Conservation (phyloP, 495 filamentous ascomycete genomes). For the Penicillium cosmopolitanum region DNA sequence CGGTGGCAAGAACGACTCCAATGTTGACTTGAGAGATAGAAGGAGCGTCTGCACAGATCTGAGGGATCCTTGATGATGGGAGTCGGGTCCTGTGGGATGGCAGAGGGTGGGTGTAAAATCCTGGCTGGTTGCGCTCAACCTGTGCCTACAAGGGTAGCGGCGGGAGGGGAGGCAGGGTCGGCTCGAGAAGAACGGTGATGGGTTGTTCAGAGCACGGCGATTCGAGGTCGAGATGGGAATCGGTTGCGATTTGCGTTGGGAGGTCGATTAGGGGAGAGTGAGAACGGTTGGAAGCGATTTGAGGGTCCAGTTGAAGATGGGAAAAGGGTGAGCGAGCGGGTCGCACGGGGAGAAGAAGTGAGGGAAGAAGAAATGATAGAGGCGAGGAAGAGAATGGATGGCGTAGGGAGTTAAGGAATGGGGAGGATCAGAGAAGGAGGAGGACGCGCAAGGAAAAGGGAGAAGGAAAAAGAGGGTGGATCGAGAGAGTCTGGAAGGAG, state of each 20-base stretch:
- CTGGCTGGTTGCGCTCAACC: constrained; percentile 24
- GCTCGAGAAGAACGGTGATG: not conserved
- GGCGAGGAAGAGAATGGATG: constrained; percentile 26
- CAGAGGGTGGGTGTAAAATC: constrained; percentile 19
- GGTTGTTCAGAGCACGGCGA: constrained; percentile 11
- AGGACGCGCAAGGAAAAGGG: constrained; percentile 37
- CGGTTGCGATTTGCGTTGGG: constrained; percentile 27
- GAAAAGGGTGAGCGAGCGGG: constrained; percentile 36
- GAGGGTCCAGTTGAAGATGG: constrained; percentile 29
- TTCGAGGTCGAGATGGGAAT: constrained; percentile 21
- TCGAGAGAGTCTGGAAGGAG: constrained; percentile 32
- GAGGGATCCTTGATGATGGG: not conserved
- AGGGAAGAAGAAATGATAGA: constrained; percentile 35
- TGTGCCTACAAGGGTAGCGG: constrained; percentile 22
- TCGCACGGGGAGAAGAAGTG: constrained; percentile 39
- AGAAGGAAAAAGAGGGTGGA: constrained; percentile 37
- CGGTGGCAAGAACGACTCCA: not conserved
- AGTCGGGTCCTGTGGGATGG: not conserved
- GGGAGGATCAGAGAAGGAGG: constrained; percentile 32
- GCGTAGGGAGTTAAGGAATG: constrained; percentile 28
- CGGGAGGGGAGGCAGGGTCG: constrained; percentile 8
- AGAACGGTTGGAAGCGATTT: constrained; percentile 22
- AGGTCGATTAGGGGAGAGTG: constrained; percentile 23
- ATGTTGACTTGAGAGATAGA: not conserved
- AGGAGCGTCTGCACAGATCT: not conserved